phyloP scores from a whole-genome alignment of 352 stramenopile species.

The Pseudoperonospora humuli region DNA sequence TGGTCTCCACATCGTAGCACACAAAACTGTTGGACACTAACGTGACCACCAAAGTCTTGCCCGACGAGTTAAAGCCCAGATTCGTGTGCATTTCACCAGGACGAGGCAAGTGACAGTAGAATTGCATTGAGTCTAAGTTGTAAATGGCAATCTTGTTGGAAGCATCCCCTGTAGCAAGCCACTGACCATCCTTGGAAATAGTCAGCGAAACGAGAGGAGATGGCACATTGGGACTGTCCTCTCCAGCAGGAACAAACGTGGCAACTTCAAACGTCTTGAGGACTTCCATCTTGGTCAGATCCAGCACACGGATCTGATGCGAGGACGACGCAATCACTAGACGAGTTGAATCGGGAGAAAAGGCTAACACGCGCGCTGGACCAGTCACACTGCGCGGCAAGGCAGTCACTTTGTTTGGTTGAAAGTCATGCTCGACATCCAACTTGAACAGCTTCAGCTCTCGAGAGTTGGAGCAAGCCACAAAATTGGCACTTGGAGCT shows the following conservation, averaged over 20 bases:
- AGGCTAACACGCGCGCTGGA: slow-evolving; percentile 55
- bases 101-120: slow-evolving; percentile 57
- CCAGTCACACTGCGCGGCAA: slow-evolving; percentile 30
- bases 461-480: slow-evolving; percentile 80
- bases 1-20: slow-evolving; percentile 80
- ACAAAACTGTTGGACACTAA: slow-evolving; percentile 81
- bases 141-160: slow-evolving; percentile 70
- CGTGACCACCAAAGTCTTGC: slow-evolving; percentile 71
- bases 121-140: slow-evolving; percentile 84
- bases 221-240: slow-evolving; percentile 11
- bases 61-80: slow-evolving; percentile 67
- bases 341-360: slow-evolving; percentile 72
- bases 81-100: slow-evolving; percentile 71
- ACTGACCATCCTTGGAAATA: slow-evolving; percentile 76
- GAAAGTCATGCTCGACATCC: slow-evolving; percentile 31
- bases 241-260: slow-evolving; percentile 1
- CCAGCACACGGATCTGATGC: slow-evolving; percentile 64
- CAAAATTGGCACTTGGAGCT: slow-evolving; percentile 72
- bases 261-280: slow-evolving; percentile 65
- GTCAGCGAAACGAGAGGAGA: slow-evolving; percentile 58
- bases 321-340: slow-evolving; percentile 56
- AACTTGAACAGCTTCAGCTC: slow-evolving; percentile 88
- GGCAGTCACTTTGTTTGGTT: slow-evolving; percentile 48
- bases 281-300: slow-evolving; percentile 63
- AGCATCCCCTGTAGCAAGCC: slow-evolving; percentile 61